Evolutionary conservation across 306 rosid genomes (phyloP).

Genomic region (Acacia confusa): DNA sequence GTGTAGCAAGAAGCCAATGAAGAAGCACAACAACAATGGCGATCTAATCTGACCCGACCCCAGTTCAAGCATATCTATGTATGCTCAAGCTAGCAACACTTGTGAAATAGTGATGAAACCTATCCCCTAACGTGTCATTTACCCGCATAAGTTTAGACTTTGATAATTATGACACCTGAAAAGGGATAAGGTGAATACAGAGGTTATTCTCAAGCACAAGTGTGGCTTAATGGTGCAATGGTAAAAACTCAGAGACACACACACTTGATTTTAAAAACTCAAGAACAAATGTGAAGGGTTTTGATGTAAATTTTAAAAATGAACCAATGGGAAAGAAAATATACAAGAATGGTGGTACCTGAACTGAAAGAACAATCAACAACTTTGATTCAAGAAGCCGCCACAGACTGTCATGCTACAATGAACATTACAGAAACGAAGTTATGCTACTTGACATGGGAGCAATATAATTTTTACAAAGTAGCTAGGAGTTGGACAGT

Average conservation of each 20-base stretch:
- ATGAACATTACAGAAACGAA: constrained; percentile 31
- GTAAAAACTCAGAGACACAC: constrained; percentile 30
- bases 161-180: constrained; percentile 20
- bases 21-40: constrained; percentile 42
- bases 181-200: constrained; percentile 26
- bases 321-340: constrained; percentile 25
- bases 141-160: neutral
- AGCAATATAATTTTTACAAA: neutral
- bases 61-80: constrained; percentile 55
- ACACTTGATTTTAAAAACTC: too few species aligned
- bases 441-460: neutral
- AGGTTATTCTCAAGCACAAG: constrained; percentile 22
- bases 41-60: constrained; percentile 35
- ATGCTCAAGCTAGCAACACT: constrained; percentile 27
- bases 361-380: constrained; percentile 36
- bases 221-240: constrained; percentile 5
- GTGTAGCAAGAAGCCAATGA: constrained; percentile 44
- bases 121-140: constrained; percentile 25
- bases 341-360: constrained; percentile 42
- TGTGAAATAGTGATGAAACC: constrained; percentile 19
- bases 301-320: neutral
- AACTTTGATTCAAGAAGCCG: constrained; percentile 40
- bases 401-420: constrained; percentile 39
- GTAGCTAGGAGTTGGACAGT: neutral
- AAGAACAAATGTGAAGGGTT: constrained; percentile 23